A percentile compares a stretch with the other conserved stretches of the same genome.
These are phyloP conservation scores for Pythium pyrilobum DNA, from an alignment of 352 stramenopile species.

Conservation along the genomic window DNA sequence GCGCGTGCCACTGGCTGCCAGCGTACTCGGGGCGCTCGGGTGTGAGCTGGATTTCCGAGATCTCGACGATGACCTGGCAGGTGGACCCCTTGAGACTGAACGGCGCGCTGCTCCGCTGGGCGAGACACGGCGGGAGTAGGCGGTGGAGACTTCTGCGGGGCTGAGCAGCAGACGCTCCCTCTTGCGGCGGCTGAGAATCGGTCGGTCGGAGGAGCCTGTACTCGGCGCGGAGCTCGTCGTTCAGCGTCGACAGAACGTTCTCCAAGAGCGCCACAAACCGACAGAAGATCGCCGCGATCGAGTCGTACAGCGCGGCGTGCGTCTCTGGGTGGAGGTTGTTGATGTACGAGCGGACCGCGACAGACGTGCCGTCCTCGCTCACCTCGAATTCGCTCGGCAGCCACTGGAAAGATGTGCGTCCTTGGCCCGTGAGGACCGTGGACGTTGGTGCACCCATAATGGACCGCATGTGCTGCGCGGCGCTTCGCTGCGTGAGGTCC, in stretches of 20 bases:
- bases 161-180: no score
- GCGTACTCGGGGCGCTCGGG: constrained; percentile 20
- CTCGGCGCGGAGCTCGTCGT: background rate
- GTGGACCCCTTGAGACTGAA: constrained; percentile 7
- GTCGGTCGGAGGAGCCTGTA: background rate
- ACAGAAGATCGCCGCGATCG: constrained; percentile 16
- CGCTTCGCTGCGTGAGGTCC: background rate
- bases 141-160: background rate
- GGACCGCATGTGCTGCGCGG: background rate
- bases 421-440: background rate
- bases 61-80: constrained; percentile 27
- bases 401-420: background rate
- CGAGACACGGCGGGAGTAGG: background rate
- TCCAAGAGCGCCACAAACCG: constrained; percentile 27
- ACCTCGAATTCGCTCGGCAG: constrained; percentile 6
- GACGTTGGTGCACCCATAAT: background rate
- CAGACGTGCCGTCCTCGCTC: background rate
- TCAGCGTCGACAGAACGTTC: background rate
- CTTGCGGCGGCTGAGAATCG: background rate
- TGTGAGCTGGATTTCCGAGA: constrained; percentile 22
- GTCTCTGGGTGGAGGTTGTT: constrained; percentile 28
- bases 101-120: background rate
- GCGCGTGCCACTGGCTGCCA: constrained; percentile 20
- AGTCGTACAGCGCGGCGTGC: constrained; percentile 11
- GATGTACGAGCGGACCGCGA: constrained; percentile 20